These are phyloP conservation scores for Yamadazyma dushanensis DNA, from an alignment of 1,139 yeast genomes.

Conservation along the genomic window DNA sequence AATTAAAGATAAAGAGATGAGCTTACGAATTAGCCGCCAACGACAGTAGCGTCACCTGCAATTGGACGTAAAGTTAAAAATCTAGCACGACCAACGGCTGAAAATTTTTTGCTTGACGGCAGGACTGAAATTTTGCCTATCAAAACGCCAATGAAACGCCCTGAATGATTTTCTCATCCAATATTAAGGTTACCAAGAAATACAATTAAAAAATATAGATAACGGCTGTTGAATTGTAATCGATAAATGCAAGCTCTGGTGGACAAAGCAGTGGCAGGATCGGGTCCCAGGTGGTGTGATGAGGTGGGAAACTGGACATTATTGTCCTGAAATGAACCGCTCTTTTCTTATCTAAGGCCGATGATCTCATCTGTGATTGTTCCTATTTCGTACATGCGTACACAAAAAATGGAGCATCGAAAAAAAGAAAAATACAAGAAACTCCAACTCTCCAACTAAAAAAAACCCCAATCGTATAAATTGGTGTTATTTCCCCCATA, in stretches of 20 bases:
- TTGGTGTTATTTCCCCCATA: not conserved
- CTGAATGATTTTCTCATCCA: not conserved
- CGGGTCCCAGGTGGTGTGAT: no score
- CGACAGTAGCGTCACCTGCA: not conserved
- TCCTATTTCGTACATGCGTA: not conserved
- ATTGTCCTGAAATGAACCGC: no score
- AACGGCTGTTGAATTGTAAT: no score
- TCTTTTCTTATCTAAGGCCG: no score
- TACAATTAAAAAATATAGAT: no score
- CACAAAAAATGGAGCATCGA: not conserved
- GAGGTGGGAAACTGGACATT: no score
- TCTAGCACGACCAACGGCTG: not conserved
- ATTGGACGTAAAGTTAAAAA: no score
- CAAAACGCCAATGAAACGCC: not conserved
- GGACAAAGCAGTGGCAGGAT: no score
- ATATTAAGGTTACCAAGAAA: no score
- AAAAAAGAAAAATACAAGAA: not conserved
- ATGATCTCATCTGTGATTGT: no score
- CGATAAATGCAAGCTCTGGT: no score
- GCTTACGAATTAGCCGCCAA: not conserved
- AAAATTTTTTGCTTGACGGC: not conserved
- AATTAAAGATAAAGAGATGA: not conserved
- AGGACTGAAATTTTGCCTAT: not conserved
- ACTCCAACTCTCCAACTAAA: not conserved
- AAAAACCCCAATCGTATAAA: slow-evolving; percentile 2